phyloP scores from a whole-genome alignment of 2,329 filamentous ascomycete genomes.

The Paecilomyces sp. region DNA sequence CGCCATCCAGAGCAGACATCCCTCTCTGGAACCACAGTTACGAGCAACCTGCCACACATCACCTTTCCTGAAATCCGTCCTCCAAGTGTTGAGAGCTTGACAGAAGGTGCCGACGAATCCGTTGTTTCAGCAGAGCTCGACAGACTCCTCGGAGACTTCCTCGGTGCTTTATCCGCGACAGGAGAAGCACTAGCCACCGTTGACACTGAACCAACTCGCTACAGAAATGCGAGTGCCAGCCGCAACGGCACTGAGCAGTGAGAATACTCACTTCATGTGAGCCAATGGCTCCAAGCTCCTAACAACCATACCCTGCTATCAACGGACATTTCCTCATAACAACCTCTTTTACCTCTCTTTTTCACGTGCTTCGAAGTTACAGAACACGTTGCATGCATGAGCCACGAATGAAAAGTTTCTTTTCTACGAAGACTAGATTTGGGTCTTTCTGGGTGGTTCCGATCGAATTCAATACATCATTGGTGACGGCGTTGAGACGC shows the following conservation, averaged over 20 bases:
- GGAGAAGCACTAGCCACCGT: conserved; percentile 19
- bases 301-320: background rate
- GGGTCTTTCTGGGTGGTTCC: conserved; percentile 1
- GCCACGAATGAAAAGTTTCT: background rate
- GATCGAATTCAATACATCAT: background rate
- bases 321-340: background rate
- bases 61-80: conserved; percentile 32
- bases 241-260: background rate
- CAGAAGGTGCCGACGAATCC: conserved; percentile 28
- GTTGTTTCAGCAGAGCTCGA: conserved; percentile 33
- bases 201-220: conserved; percentile 1
- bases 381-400: background rate
- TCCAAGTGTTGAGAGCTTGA: conserved; percentile 31
- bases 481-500: background rate
- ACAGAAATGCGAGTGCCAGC: background rate
- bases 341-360: background rate
- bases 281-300: background rate
- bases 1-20: background rate
- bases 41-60: conserved; percentile 12
- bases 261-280: background rate
- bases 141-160: conserved; percentile 32
- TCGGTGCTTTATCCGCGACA: conserved; percentile 30
- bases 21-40: background rate
- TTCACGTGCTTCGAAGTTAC: background rate
- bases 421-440: background rate